Evolutionary conservation across 2,329 filamentous ascomycete genomes (phyloP).

Genomic region (Septoria petroselini): DNA sequence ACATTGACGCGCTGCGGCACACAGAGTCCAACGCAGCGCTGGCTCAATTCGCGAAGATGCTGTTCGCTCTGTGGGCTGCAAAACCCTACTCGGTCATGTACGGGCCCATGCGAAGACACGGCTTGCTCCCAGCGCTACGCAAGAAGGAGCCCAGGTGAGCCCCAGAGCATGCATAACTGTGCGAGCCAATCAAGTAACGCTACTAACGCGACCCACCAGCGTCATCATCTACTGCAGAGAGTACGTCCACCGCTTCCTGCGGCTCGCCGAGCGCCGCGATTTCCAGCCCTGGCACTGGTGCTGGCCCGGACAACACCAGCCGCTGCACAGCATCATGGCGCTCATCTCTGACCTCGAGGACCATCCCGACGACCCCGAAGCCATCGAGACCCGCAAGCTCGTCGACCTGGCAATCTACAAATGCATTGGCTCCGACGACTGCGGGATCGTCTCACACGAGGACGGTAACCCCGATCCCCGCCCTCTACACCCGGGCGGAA

Average conservation of each 20-base stretch:
- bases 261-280: constrained; percentile 24
- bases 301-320: constrained; percentile 30
- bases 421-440: constrained; percentile 25
- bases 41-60: constrained; percentile 24
- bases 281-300: constrained; percentile 31
- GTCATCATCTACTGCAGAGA: constrained; percentile 25
- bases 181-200: too few relatives aligned
- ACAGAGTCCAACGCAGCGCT: constrained; percentile 26
- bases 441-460: constrained; percentile 24
- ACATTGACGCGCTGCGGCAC: constrained; percentile 22
- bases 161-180: too few relatives aligned
- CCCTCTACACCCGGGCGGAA: constrained; percentile 24
- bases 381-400: constrained; percentile 23
- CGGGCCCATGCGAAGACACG: constrained; percentile 24
- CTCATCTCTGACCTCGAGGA: constrained; percentile 29
- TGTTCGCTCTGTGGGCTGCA: constrained; percentile 26
- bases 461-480: constrained; percentile 23
- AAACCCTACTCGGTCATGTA: constrained; percentile 30
- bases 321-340: constrained; percentile 30
- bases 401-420: constrained; percentile 27
- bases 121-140: constrained; percentile 18
- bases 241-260: constrained; percentile 27
- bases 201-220: constrained; percentile 18
- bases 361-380: constrained; percentile 22
- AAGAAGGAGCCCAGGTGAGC: constrained; percentile 27